Evolutionary conservation across 169 alveolate genomes (phyloP).

Genomic region (Plasmodium inui): DNA sequence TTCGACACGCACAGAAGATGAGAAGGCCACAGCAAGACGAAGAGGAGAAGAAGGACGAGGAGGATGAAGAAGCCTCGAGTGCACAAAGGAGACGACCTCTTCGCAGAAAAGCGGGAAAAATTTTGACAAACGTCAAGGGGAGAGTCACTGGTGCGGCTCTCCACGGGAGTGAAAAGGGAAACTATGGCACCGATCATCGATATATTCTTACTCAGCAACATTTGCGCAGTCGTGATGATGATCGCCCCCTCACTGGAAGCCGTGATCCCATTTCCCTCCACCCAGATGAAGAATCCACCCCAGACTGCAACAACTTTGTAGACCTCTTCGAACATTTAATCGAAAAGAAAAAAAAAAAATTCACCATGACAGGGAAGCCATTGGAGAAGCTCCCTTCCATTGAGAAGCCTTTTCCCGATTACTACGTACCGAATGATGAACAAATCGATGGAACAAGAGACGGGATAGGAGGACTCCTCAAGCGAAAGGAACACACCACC

Average conservation of each 20-base stretch:
- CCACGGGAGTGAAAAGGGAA: neutral
- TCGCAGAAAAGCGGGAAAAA: neutral
- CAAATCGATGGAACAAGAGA: neutral
- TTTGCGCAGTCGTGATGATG: neutral
- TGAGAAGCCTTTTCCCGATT: neutral
- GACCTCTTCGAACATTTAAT: conserved; percentile 36
- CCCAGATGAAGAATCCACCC: neutral
- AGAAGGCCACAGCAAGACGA: neutral
- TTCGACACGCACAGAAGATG: neutral
- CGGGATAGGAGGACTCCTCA: neutral
- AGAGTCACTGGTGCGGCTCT: neutral
- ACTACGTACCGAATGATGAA: neutral
- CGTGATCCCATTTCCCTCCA: neutral
- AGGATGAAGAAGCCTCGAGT: neutral
- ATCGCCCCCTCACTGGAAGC: neutral
- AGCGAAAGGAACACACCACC: neutral
- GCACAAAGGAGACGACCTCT: neutral
- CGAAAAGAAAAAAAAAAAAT: conserved; percentile 44
- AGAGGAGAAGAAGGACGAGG: neutral
- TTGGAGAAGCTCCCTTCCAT: neutral
- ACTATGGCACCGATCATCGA: neutral
- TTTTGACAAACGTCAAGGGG: neutral
- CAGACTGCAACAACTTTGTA: neutral
- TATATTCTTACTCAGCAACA: neutral
- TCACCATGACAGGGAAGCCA: neutral